Percentiles rank a stretch among this genome's conserved stretches.
These are phyloP conservation scores for Alternaria dauci DNA, from an alignment of 2,329 filamentous ascomycete species.

Conservation along the genomic window DNA sequence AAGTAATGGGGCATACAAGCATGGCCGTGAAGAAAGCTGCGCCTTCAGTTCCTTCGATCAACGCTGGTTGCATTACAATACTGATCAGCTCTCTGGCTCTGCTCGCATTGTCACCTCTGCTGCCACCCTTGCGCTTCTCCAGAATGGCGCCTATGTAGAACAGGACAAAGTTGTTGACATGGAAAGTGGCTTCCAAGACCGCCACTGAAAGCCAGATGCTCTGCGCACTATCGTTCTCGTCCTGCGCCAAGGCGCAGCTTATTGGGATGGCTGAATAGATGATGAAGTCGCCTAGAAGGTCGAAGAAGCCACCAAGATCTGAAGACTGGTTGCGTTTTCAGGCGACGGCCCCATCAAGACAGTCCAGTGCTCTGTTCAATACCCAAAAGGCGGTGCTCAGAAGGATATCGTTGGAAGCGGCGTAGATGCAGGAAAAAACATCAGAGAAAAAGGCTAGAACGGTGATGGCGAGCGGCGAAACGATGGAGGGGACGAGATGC, in stretches of 20 bases:
- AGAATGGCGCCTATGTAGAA: conserved; percentile 4
- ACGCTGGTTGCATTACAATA: background rate
- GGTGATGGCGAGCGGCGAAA: no score
- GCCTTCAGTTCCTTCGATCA: conserved; percentile 5
- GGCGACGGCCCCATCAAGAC: conserved; percentile 5
- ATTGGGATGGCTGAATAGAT: background rate
- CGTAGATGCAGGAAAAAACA: no score
- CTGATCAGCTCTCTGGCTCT: conserved; percentile 1
- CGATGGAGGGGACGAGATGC: background rate
- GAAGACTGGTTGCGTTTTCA: background rate
- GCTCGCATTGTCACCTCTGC: background rate
- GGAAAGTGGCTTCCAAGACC: background rate
- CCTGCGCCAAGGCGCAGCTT: background rate
- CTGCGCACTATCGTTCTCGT: background rate
- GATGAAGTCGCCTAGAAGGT: conserved; percentile 3
- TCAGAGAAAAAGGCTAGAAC: no score
- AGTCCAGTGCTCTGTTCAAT: background rate
- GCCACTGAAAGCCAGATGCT: conserved; percentile 3
- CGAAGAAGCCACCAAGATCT: conserved; percentile 3
- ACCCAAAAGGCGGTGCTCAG: background rate
- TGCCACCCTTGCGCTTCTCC: conserved; percentile 3
- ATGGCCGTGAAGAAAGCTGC: conserved; percentile 4
- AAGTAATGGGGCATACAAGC: background rate
- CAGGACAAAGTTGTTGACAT: conserved; percentile 3
- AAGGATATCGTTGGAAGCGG: no score